These are phyloP conservation scores for Thraustotheca clavata DNA, from an alignment of 352 stramenopile genomes.

Conservation along the genomic window DNA sequence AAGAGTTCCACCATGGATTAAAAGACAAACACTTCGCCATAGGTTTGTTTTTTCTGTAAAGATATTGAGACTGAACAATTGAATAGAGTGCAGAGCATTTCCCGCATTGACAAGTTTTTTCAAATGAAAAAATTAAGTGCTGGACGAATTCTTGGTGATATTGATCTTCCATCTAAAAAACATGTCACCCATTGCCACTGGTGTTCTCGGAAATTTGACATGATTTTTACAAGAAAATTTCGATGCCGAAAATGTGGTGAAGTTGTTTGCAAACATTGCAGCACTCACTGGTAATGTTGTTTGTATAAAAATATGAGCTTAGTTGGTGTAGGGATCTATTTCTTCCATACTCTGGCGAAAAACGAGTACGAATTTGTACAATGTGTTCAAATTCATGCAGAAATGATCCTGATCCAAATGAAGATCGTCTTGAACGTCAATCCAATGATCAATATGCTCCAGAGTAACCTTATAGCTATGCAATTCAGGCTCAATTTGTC, in stretches of 20 bases:
- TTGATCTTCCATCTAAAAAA: constrained; percentile 45
- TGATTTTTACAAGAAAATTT: constrained; percentile 38
- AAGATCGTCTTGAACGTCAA: background rate
- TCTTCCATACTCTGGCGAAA: constrained; percentile 63
- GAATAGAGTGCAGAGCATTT: constrained; percentile 8
- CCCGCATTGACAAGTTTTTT: constrained; percentile 55
- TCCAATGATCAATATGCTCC: constrained; percentile 3
- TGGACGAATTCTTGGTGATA: constrained; percentile 60
- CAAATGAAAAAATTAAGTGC: constrained; percentile 76
- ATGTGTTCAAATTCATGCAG: constrained; percentile 45
- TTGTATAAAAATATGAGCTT: background rate
- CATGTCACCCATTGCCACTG: constrained; percentile 43
- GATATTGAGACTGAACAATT: background rate
- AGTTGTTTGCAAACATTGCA: constrained; percentile 63
- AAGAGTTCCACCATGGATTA: constrained; percentile 8
- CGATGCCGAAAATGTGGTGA: constrained; percentile 70
- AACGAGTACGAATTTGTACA: constrained; percentile 75
- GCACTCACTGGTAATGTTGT: constrained; percentile 44
- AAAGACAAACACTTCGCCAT: constrained; percentile 11
- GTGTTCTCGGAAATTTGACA: constrained; percentile 61
- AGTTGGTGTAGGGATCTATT: constrained; percentile 34
- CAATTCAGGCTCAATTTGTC: background rate
- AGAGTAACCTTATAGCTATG: background rate
- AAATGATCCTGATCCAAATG: background rate
- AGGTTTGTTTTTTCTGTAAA: constrained; percentile 1